Conservation (phyloP, 805 yeast genomes). For the Candida peoriensis region DNA sequence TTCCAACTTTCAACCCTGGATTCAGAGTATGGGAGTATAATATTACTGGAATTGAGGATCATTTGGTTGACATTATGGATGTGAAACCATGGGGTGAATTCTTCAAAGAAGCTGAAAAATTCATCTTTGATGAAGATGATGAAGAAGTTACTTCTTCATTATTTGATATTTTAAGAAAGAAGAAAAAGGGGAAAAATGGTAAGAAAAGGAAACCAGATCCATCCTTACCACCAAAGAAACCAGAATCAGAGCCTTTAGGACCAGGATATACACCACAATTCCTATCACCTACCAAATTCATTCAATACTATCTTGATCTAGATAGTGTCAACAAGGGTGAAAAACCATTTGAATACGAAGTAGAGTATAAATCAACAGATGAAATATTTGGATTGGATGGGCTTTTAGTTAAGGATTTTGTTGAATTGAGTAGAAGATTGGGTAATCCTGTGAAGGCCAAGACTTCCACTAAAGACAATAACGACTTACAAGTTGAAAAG, state of each 20-base stretch:
- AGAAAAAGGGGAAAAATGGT: slow-evolving; percentile 20
- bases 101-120: slow-evolving; percentile 31
- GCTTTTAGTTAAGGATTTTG: slow-evolving; percentile 58
- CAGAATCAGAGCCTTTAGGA: slow-evolving; percentile 49
- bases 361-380: slow-evolving; percentile 69
- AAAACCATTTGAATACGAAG: slow-evolving; percentile 48
- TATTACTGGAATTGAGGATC: slow-evolving; percentile 43
- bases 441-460: slow-evolving; percentile 34
- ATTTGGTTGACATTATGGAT: slow-evolving; percentile 9
- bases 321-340: slow-evolving; percentile 37
- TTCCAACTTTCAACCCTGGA: slow-evolving; percentile 85
- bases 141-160: slow-evolving; percentile 6
- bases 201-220: slow-evolving; percentile 40
- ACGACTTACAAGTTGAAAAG: slow-evolving; percentile 2
- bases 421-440: slow-evolving; percentile 49
- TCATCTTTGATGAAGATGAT: slow-evolving; percentile 28
- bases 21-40: slow-evolving; percentile 85
- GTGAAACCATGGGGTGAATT: slow-evolving; percentile 54
- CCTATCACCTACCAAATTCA: slow-evolving; percentile 68
- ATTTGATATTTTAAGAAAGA: slow-evolving; percentile 16
- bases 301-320: slow-evolving; percentile 71
- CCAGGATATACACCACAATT: slow-evolving; percentile 73
- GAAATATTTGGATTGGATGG: slow-evolving; percentile 47
- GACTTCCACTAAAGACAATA: not conserved
- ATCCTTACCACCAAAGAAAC: slow-evolving; percentile 59